Conservation (phyloP, 495 filamentous ascomycete genomes). For the Aspergillus bertholletiae region DNA sequence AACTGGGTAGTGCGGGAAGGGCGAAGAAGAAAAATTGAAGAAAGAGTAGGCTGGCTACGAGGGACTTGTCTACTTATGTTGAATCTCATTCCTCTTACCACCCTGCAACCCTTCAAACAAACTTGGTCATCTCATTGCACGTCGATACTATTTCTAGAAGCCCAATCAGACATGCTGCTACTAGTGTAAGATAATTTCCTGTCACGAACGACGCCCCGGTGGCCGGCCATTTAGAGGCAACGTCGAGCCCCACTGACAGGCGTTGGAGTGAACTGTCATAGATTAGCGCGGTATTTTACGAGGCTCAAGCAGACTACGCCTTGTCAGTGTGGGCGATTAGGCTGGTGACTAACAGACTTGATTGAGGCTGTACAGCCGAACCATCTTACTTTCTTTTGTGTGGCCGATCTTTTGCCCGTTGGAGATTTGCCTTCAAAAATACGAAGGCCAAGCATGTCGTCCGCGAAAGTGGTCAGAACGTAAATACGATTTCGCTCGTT, state of each 20-base stretch:
- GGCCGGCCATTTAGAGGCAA: neutral
- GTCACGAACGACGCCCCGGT: too few species aligned
- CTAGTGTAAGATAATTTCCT: too few species aligned
- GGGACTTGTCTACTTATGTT: neutral
- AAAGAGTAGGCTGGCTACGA: too few species aligned
- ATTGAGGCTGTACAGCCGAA: neutral
- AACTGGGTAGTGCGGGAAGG: neutral
- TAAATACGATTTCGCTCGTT: too few species aligned
- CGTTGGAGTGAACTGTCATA: neutral
- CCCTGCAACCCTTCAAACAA: neutral
- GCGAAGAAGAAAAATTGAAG: neutral
- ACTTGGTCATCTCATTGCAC: neutral
- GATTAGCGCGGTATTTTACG: neutral
- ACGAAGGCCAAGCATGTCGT: neutral
- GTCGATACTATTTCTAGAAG: neutral
- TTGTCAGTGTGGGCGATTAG: neutral
- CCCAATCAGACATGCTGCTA: neutral
- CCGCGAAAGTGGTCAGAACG: neutral
- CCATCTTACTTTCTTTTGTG: neutral
- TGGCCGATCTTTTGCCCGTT: neutral
- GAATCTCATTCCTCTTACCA: neutral
- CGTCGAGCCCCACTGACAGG: neutral
- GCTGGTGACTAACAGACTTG: neutral
- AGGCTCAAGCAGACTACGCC: neutral
- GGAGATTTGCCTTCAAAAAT: neutral